Conservation (phyloP, 148 eudicot species). For the Amaranthus palmeri region DNA sequence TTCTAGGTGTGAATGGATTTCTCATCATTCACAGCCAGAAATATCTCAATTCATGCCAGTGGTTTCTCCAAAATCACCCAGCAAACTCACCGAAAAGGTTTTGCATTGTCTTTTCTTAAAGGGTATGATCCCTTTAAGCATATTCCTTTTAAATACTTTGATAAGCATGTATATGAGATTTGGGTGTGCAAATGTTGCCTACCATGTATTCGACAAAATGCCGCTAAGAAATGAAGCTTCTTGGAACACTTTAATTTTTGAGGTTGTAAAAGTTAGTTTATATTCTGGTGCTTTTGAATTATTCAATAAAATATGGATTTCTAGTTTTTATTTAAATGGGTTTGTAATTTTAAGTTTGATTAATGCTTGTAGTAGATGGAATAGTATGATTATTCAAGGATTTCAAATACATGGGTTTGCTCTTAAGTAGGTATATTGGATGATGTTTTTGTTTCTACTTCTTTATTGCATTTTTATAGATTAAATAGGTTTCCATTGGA, state of each 20-base stretch:
- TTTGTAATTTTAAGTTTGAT: constrained; percentile 57
- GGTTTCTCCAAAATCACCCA: constrained; percentile 64
- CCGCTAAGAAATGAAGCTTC: constrained; percentile 59
- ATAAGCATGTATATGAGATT: constrained; percentile 56
- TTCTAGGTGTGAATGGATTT: constrained; percentile 36
- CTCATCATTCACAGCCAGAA: constrained; percentile 40
- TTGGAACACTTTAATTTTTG: constrained; percentile 70
- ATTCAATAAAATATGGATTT: constrained; percentile 45
- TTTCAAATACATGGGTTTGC: constrained; percentile 54
- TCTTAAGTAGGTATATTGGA: constrained; percentile 44
- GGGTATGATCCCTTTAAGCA: constrained; percentile 31
- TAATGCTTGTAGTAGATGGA: constrained; percentile 50
- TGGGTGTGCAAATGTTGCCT: constrained; percentile 37
- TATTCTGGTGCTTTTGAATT: constrained; percentile 35
- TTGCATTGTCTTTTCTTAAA: constrained; percentile 54
- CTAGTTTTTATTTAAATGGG: constrained; percentile 38
- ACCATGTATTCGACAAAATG: constrained; percentile 62
- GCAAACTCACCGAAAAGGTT: constrained; percentile 36
- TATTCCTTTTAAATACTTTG: constrained; percentile 56
- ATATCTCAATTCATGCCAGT: constrained; percentile 45
- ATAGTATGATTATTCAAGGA: constrained; percentile 47
- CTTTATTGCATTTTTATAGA: constrained; percentile 65
- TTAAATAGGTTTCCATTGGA: constrained; percentile 36
- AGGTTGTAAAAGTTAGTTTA: constrained; percentile 44
- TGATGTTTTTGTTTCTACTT: constrained; percentile 56